These are phyloP conservation scores for Pseudocercospora cruenta DNA, from an alignment of 2,329 filamentous ascomycete genomes.

Conservation along the genomic window DNA sequence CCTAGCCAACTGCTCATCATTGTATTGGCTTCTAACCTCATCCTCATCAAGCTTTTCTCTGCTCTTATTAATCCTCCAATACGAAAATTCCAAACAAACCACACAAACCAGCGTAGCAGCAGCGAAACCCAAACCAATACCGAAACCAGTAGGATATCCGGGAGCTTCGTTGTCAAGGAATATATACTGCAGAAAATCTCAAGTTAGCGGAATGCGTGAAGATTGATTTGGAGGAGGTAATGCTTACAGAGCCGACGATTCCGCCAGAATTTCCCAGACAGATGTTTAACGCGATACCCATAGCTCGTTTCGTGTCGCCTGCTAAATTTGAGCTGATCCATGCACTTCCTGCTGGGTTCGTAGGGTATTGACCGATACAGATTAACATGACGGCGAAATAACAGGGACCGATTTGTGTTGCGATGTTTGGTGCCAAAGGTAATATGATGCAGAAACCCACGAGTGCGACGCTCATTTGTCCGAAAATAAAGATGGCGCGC, in stretches of 20 bases:
- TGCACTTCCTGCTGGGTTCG: slow-evolving; percentile 32
- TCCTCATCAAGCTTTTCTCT: too few relatives aligned
- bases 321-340: slow-evolving; percentile 42
- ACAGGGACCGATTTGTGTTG: slow-evolving; percentile 48
- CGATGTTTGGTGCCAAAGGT: slow-evolving; percentile 25
- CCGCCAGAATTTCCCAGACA: slow-evolving; percentile 48
- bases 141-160: slow-evolving; percentile 33
- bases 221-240: too few relatives aligned
- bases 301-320: slow-evolving; percentile 41
- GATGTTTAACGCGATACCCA: slow-evolving; percentile 46
- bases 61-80: too few relatives aligned
- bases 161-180: slow-evolving; percentile 42
- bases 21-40: too few relatives aligned
- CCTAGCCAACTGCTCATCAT: too few relatives aligned
- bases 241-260: slow-evolving; percentile 39
- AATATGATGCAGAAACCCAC: slow-evolving; percentile 30
- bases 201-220: too few relatives aligned
- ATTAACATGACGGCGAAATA: slow-evolving; percentile 34
- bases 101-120: slow-evolving; percentile 28
- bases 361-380: slow-evolving; percentile 31
- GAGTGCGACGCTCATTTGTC: slow-evolving; percentile 12
- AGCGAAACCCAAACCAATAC: slow-evolving; percentile 31
- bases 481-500: too few relatives aligned
- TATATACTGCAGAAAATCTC: slow-evolving; percentile 29
- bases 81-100: slow-evolving; percentile 5